Conservation (phyloP, 768 basidiomycete species). For the Podaxis pistillaris region DNA sequence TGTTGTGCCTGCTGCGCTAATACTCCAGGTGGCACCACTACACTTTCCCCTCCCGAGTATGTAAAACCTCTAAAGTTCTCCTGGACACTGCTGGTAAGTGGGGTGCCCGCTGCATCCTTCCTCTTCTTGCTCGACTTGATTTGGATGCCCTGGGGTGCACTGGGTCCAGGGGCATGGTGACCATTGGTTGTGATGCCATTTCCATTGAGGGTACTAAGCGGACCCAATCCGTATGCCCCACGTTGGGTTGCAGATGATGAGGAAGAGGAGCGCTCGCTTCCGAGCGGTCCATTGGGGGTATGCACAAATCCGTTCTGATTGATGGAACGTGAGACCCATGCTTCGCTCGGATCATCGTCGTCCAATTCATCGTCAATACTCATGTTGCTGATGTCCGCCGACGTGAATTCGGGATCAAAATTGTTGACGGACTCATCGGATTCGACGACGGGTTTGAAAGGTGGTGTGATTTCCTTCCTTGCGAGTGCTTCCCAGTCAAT, state of each 20-base stretch:
- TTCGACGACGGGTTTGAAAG: slow-evolving; percentile 97
- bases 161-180: slow-evolving; percentile 18
- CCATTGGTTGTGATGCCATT: slow-evolving; percentile 9
- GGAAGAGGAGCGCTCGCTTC: slow-evolving; percentile 42
- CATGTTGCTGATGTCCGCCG: slow-evolving; percentile 79
- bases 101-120: slow-evolving; percentile 54
- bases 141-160: slow-evolving; percentile 41
- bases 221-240: slow-evolving; percentile 5
- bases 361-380: slow-evolving; percentile 35
- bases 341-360: slow-evolving; percentile 70
- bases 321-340: slow-evolving; percentile 43
- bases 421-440: slow-evolving; percentile 98
- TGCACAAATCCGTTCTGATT: slow-evolving; percentile 30
- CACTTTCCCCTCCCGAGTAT: slow-evolving; percentile 73
- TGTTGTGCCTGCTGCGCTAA: slow-evolving; percentile 8
- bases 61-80: slow-evolving; percentile 97
- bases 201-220: slow-evolving; percentile 8
- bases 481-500: slow-evolving; percentile 93
- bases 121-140: slow-evolving; percentile 43
- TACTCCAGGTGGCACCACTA: slow-evolving; percentile 34
- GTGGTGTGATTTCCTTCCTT: slow-evolving; percentile 88
- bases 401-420: slow-evolving; percentile 98
- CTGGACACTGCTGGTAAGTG: slow-evolving; percentile 89
- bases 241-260: slow-evolving; percentile 1
- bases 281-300: slow-evolving; percentile 77